phyloP scores from a whole-genome alignment of 2,329 filamentous ascomycete genomes.

The Aspergillus aculeatus region DNA sequence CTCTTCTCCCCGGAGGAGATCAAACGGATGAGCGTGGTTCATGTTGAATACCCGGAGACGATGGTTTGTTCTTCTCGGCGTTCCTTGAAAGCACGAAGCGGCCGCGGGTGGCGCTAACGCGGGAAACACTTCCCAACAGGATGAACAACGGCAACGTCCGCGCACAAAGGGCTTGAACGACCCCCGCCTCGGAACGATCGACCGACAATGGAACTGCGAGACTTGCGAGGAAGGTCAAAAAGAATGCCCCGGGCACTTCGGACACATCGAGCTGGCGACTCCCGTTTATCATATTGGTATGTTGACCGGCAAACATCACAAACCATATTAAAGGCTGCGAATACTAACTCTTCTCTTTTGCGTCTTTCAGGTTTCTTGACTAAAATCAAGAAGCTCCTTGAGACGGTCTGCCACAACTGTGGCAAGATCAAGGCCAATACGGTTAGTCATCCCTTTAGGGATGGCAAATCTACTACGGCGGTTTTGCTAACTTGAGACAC shows the following conservation, averaged over 20 bases:
- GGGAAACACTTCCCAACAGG: slow-evolving; percentile 43
- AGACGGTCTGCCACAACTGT: slow-evolving; percentile 99
- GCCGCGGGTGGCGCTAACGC: slow-evolving; percentile 21
- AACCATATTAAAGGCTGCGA: not conserved
- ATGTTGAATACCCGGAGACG: slow-evolving; percentile 97
- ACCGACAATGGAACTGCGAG: slow-evolving; percentile 90
- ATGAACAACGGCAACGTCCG: slow-evolving; percentile 87
- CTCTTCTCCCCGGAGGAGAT: slow-evolving; percentile 97
- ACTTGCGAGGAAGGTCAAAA: slow-evolving; percentile 95
- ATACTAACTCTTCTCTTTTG: slow-evolving; percentile 26
- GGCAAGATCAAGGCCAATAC: slow-evolving; percentile 96
- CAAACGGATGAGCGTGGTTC: slow-evolving; percentile 95
- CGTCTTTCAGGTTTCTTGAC: slow-evolving; percentile 77
- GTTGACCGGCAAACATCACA: slow-evolving; percentile 8
- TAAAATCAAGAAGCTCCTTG: slow-evolving; percentile 98
- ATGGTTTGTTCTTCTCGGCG: slow-evolving; percentile 59
- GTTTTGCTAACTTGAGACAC: slow-evolving; percentile 48
- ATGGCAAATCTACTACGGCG: slow-evolving; percentile 55
- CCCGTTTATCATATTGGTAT: slow-evolving; percentile 85
- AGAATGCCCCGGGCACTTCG: slow-evolving; percentile 96
- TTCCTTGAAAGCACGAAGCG: slow-evolving; percentile 3
- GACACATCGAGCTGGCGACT: slow-evolving; percentile 95
- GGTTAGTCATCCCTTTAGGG: slow-evolving; percentile 75
- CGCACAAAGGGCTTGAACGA: slow-evolving; percentile 93
- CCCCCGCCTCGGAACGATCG: slow-evolving; percentile 92